phyloP scores from a whole-genome alignment of 257 asterid species.

The Plantago major region DNA sequence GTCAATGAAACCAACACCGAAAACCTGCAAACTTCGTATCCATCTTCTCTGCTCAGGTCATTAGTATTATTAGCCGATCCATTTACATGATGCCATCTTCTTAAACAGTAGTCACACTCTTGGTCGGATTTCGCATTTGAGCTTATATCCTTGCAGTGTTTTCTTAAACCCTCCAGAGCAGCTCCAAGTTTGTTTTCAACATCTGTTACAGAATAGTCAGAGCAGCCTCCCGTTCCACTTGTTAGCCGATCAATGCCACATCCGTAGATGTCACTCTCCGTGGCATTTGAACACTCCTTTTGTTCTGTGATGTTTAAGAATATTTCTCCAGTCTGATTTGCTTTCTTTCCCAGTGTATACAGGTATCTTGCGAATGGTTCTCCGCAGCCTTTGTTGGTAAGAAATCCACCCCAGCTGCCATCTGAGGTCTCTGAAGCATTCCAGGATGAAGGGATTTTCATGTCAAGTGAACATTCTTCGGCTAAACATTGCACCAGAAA shows the following conservation, averaged over 20 bases:
- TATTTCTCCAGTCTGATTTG: conserved; percentile 39
- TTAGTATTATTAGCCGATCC: conserved; percentile 6
- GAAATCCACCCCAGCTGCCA: conserved; percentile 52
- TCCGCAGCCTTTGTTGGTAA: conserved; percentile 32
- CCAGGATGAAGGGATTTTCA: conserved; percentile 26
- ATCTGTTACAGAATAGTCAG: conserved; percentile 42
- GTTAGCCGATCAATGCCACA: conserved; percentile 61
- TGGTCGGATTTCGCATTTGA: conserved; percentile 21
- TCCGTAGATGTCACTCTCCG: conserved; percentile 3
- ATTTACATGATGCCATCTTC: conserved; percentile 36
- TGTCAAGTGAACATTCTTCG: conserved; percentile 35
- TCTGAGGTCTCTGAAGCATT: conserved; percentile 16
- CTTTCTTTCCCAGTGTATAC: conserved; percentile 36
- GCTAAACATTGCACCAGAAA: conserved; percentile 19
- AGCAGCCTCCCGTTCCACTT: conserved; percentile 58
- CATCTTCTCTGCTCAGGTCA: conserved; percentile 4
- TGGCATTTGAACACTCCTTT: conserved; percentile 28
- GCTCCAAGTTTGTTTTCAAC: conserved; percentile 33
- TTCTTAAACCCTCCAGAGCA: conserved; percentile 26
- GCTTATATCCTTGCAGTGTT: conserved; percentile 39
- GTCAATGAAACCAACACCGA: conserved; percentile 42
- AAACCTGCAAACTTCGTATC: conserved; percentile 43
- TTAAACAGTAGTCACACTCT: conserved; percentile 41
- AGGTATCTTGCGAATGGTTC: conserved; percentile 32
- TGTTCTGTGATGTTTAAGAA: conserved; percentile 43